Evolutionary conservation across 352 stramenopile genomes (phyloP).

Genomic region (Phytophthora podocarpi): DNA sequence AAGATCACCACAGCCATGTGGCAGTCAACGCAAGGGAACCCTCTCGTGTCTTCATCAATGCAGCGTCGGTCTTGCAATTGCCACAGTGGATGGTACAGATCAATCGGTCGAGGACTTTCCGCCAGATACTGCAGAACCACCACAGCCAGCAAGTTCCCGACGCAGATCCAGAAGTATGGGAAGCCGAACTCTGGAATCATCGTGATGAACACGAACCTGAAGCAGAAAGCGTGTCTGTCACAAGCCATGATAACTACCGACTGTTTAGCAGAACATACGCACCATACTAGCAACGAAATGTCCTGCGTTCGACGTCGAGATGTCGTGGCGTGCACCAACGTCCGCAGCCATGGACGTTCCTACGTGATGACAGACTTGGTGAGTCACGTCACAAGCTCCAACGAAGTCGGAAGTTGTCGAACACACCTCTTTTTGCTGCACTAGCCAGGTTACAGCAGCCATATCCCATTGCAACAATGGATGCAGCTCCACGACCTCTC

Average conservation of each 20-base stretch:
- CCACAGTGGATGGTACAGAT: conserved; percentile 47
- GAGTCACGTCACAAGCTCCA: not conserved
- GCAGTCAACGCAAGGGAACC: conserved; percentile 73
- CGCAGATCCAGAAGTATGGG: conserved; percentile 70
- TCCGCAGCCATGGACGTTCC: conserved; percentile 40
- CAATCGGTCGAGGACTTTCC: conserved; percentile 51
- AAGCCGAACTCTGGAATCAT: conserved; percentile 63
- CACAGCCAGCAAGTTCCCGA: conserved; percentile 60
- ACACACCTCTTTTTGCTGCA: conserved; percentile 45
- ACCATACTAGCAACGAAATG: conserved; percentile 73
- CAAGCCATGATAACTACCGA: not conserved
- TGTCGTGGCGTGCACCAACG: conserved; percentile 52
- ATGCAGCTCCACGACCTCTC: conserved; percentile 33
- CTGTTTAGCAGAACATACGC: not conserved
- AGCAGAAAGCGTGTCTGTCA: conserved; percentile 22
- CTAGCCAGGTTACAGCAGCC: conserved; percentile 39
- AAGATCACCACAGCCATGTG: conserved; percentile 81
- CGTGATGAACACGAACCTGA: conserved; percentile 68
- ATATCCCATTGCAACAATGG: conserved; percentile 69
- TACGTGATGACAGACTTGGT: not conserved
- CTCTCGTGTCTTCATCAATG: conserved; percentile 52
- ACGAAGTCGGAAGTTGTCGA: not conserved
- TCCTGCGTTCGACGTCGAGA: conserved; percentile 64
- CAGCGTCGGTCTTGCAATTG: conserved; percentile 28
- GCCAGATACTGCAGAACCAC: conserved; percentile 54